Percentiles rank a stretch among this genome's conserved stretches.
These are phyloP conservation scores for Lomentospora prolificans DNA, from an alignment of 2,329 filamentous ascomycete genomes.

Conservation along the genomic window DNA sequence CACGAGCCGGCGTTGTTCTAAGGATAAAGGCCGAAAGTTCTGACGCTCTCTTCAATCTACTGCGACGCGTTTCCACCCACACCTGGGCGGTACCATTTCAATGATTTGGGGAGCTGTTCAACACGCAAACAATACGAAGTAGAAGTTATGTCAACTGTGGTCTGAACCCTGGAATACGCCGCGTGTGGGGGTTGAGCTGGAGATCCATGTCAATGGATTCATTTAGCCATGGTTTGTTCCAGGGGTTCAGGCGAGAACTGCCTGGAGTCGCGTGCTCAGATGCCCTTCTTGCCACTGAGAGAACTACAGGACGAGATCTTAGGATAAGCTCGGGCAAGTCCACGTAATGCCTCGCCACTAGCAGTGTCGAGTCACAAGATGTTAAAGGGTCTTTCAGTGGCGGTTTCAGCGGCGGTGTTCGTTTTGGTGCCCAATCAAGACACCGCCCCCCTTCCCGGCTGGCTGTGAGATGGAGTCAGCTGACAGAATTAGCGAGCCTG, in stretches of 20 bases:
- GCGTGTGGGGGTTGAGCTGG: neutral
- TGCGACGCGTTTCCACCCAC: neutral
- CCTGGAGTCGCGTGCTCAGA: neutral
- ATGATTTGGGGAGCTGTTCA: neutral
- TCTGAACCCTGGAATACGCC: neutral
- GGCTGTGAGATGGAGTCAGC: no score
- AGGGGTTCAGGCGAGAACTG: neutral
- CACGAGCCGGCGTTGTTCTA: neutral
- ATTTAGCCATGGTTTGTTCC: neutral
- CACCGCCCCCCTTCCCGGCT: no score
- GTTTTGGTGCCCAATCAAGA: no score
- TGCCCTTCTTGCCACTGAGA: neutral
- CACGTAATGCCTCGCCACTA: no score
- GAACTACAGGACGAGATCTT: no score
- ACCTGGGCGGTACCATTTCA: neutral
- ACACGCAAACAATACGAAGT: neutral
- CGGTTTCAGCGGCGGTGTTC: no score
- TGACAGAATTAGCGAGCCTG: no score
- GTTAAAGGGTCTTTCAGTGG: no score
- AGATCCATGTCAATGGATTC: neutral
- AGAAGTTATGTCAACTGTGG: no score
- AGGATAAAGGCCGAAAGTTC: neutral
- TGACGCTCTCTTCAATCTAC: no score
- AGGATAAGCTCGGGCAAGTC: no score
- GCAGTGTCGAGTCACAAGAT: no score